phyloP scores from a whole-genome alignment of 768 basidiomycete genomes.

The Mycena pura region DNA sequence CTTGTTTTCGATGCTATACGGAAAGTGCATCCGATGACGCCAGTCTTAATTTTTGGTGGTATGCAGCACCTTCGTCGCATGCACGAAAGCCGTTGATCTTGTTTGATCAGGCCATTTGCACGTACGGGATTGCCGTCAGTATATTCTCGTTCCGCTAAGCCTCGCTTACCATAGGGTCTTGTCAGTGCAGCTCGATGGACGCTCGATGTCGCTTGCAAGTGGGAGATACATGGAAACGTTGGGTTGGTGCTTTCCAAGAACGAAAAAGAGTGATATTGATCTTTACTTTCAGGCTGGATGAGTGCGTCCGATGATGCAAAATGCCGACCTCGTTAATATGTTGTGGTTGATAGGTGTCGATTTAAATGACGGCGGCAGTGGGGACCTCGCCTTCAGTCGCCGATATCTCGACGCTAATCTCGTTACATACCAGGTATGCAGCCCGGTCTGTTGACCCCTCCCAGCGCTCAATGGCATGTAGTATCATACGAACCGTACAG shows the following conservation, averaged over 20 bases:
- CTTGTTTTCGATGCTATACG: conserved; percentile 77
- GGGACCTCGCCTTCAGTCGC: conserved; percentile 66
- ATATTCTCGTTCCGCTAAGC: neutral
- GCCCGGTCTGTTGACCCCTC: neutral
- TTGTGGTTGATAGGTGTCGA: conserved; percentile 16
- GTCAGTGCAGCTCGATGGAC: conserved; percentile 68
- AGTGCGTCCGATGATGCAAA: conserved; percentile 46
- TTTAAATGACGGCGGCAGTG: conserved; percentile 31
- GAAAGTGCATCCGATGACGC: conserved; percentile 70
- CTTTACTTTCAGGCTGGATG: conserved; percentile 57
- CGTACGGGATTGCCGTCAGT: conserved; percentile 78
- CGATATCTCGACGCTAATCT: conserved; percentile 84
- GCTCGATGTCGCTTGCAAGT: conserved; percentile 81
- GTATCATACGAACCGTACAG: conserved; percentile 69
- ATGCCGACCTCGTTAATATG: neutral
- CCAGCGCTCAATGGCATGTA: conserved; percentile 32
- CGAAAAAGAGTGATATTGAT: neutral
- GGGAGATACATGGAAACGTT: conserved; percentile 96
- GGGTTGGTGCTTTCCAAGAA: conserved; percentile 49
- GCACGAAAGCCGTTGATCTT: neutral
- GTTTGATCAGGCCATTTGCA: conserved; percentile 66
- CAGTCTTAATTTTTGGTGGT: conserved; percentile 80
- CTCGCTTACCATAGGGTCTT: neutral
- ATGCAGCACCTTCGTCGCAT: neutral
- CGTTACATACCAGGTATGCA: conserved; percentile 68